Evolutionary conservation across 75 land plant genomes (phyloP), one percentile per base, ranked within the genome.

Genomic region (Cryptomeria japonica): DNA sequence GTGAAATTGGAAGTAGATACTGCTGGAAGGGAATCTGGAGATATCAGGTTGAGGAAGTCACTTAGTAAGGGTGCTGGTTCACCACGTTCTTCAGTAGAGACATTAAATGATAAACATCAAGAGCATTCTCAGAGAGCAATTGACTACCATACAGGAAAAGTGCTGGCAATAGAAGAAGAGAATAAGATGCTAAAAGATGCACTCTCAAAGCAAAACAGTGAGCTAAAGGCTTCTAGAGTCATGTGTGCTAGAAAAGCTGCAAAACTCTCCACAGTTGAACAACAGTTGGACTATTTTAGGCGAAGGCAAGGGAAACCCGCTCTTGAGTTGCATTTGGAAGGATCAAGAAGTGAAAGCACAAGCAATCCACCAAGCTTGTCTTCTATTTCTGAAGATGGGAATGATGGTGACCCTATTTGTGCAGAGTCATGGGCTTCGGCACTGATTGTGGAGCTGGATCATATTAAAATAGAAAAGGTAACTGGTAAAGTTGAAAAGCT

Each of bases 241-340:
- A 88, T 87, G 86, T 92, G 93, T 90, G 99, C 96, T 38, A 94
- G 92, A 91, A 95, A 96, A 72, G 92, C 96, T 51, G 96, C 89
- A 84, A 96, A 93, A 88, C 93, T 98, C 68, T 96, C 93, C 79
- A 91, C 86, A 84, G 42, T 92, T 36, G 97, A 96, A 87, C 87
- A 87, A 25, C 91, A 93, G 53, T 39, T 93, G 58, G 89, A 90
- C 31, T 70, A 22, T 31, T 58, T 86, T 25, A 90, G 37, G 32
- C 75, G 84, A 28, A 89, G 86, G 36, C 58, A 87, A 22, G 46
- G 51, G 61, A 88, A 85, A 72, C 75, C 90, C 31, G 56, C 38
- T 36, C 37, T 78, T 64, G 89, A 80, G 44, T 90, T 93, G 31
- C 90, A 88, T 84, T 64, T 47, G 42, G 91, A 89, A 76, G 87